Evolutionary conservation across 495 filamentous ascomycete species (phyloP).

Genomic region (Penicillium simplicissimum): DNA sequence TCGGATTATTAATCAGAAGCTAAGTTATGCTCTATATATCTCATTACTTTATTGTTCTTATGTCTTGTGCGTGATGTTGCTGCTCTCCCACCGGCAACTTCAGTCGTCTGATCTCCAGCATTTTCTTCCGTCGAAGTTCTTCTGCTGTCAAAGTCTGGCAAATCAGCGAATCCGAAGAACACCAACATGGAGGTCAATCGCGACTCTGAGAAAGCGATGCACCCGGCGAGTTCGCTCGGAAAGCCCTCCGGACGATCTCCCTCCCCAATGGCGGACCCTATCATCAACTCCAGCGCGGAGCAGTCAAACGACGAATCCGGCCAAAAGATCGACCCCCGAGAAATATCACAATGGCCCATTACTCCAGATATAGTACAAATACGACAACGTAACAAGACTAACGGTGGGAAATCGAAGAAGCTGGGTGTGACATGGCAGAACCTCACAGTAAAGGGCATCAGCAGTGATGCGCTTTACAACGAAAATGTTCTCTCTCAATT

Average conservation of each 20-base stretch:
- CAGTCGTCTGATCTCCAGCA: background rate
- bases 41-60: background rate
- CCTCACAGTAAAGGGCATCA: slow-evolving; percentile 36
- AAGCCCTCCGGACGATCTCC: slow-evolving; percentile 12
- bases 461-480: slow-evolving; percentile 40
- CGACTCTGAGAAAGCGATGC: slow-evolving; percentile 5
- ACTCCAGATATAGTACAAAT: slow-evolving; percentile 14
- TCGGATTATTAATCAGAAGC: background rate
- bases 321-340: slow-evolving; percentile 12
- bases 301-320: slow-evolving; percentile 12
- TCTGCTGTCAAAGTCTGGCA: background rate
- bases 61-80: background rate
- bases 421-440: slow-evolving; percentile 56
- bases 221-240: slow-evolving; percentile 10
- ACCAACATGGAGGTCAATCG: background rate
- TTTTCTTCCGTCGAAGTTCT: background rate
- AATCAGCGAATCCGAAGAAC: background rate
- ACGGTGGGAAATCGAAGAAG: slow-evolving; percentile 21
- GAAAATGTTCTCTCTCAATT: slow-evolving; percentile 53
- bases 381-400: slow-evolving; percentile 5
- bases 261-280: slow-evolving; percentile 10
- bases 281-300: slow-evolving; percentile 11
- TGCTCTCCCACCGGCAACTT: background rate
- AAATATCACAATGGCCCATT: slow-evolving; percentile 11
- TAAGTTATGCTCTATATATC: background rate